Evolutionary conservation across 192 early-diverging fungal species (phyloP).

Genomic region (Dissophora globulifera): DNA sequence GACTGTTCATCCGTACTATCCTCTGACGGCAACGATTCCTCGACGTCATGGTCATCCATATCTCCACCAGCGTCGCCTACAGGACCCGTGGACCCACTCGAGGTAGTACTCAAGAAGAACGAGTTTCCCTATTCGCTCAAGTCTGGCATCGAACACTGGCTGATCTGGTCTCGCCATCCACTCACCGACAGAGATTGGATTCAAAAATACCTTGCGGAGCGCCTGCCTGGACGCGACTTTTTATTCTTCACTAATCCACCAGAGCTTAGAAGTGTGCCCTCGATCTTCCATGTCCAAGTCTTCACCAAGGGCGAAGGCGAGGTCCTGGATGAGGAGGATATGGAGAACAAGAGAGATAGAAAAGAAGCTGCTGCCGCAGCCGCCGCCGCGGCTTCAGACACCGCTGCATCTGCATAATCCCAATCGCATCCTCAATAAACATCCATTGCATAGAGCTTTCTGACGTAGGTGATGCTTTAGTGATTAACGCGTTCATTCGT

Average conservation of each 20-base stretch:
- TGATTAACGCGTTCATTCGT: too few relatives aligned
- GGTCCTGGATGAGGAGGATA: conserved; percentile 49
- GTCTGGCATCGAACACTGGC: conserved; percentile 44
- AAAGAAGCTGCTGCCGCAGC: conserved; percentile 1
- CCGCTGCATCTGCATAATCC: too few relatives aligned
- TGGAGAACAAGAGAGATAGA: conserved; percentile 34
- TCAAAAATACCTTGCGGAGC: conserved; percentile 36
- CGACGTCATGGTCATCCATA: conserved; percentile 3
- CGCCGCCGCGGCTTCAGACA: too few relatives aligned
- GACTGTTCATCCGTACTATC: background rate
- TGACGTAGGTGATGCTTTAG: too few relatives aligned
- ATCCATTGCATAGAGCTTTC: too few relatives aligned
- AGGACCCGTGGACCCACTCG: conserved; percentile 37
- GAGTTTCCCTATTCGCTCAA: conserved; percentile 52
- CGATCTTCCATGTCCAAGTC: conserved; percentile 45
- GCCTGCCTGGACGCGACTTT: conserved; percentile 38
- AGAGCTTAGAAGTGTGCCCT: conserved; percentile 42
- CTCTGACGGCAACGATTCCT: conserved; percentile 49
- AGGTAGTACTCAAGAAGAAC: conserved; percentile 40
- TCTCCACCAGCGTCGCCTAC: conserved; percentile 31
- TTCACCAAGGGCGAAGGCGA: conserved; percentile 50
- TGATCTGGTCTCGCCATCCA: conserved; percentile 40
- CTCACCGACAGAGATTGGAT: conserved; percentile 48
- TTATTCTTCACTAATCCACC: conserved; percentile 49
- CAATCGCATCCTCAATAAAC: too few relatives aligned